These are phyloP conservation scores for Arabis hirsuta DNA, from an alignment of 345 rosid genomes.

Conservation along the genomic window DNA sequence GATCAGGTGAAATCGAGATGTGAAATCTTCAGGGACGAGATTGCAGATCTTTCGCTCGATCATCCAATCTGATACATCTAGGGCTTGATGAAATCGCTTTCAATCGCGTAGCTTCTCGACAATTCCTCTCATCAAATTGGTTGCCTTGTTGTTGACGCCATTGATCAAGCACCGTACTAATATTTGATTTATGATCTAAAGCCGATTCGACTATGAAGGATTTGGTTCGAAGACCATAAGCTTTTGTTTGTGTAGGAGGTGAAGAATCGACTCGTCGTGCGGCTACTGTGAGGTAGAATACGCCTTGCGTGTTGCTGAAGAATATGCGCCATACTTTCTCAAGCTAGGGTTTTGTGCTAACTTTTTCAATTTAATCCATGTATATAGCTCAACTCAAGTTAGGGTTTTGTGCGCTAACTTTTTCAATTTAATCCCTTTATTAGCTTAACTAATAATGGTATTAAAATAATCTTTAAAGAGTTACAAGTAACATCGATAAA, in stretches of 20 bases:
- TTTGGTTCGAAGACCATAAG: background rate
- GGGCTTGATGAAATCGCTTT: background rate
- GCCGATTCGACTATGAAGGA: background rate
- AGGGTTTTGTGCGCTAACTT: too few relatives aligned
- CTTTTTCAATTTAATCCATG: too few relatives aligned
- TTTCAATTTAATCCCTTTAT: too few relatives aligned
- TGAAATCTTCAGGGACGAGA: background rate
- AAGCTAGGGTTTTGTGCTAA: too few relatives aligned
- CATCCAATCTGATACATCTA: conserved; percentile 18
- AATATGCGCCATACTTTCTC: background rate
- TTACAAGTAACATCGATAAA: too few relatives aligned
- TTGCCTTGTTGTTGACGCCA: conserved; percentile 19
- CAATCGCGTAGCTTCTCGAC: background rate
- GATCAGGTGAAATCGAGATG: background rate
- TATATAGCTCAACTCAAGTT: too few relatives aligned
- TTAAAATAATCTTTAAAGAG: too few relatives aligned
- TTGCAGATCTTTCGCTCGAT: background rate
- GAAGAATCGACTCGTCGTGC: background rate
- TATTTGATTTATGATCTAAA: background rate
- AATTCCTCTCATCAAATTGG: background rate
- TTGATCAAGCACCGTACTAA: conserved; percentile 16
- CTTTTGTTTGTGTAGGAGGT: background rate
- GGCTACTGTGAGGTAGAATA: background rate
- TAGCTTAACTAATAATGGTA: too few relatives aligned
- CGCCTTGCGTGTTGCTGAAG: background rate